These are phyloP conservation scores for Hansenula sp. DNA, from an alignment of 1,139 yeast species.

Conservation along the genomic window DNA sequence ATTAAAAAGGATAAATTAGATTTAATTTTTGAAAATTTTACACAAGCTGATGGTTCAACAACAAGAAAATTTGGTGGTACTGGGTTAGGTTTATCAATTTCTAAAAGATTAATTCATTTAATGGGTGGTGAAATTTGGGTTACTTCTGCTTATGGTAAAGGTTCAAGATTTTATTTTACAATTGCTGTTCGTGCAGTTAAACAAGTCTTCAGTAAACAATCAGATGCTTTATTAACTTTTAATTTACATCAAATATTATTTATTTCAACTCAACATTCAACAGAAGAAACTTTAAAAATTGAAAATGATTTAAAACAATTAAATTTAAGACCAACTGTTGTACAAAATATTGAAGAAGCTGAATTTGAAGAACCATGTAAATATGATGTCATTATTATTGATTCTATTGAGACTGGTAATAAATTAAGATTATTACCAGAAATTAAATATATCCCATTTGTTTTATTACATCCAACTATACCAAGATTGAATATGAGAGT, in stretches of 20 bases:
- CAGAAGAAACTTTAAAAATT: slow-evolving; percentile 45
- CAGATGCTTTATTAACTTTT: slow-evolving; percentile 71
- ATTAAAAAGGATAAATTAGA: slow-evolving; percentile 80
- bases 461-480: slow-evolving; percentile 67
- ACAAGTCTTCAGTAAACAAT: slow-evolving; percentile 56
- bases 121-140: slow-evolving; percentile 96
- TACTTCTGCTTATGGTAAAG: slow-evolving; percentile 73
- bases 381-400: slow-evolving; percentile 79
- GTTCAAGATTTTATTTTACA: slow-evolving; percentile 78
- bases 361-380: slow-evolving; percentile 43
- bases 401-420: slow-evolving; percentile 70
- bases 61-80: slow-evolving; percentile 90
- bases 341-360: slow-evolving; percentile 35
- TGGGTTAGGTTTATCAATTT: slow-evolving; percentile 81
- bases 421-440: slow-evolving; percentile 63
- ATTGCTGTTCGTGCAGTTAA: slow-evolving; percentile 73
- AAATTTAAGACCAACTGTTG: slow-evolving; percentile 36
- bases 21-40: slow-evolving; percentile 79
- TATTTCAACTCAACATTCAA: slow-evolving; percentile 60
- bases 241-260: slow-evolving; percentile 64
- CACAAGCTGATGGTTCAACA: slow-evolving; percentile 91
- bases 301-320: slow-evolving; percentile 21
- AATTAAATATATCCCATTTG: slow-evolving; percentile 79
- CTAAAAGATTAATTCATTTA: slow-evolving; percentile 76
- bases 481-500: slow-evolving; percentile 78